Conservation (phyloP, 768 basidiomycete genomes). For the Holtermannia corniformis region DNA sequence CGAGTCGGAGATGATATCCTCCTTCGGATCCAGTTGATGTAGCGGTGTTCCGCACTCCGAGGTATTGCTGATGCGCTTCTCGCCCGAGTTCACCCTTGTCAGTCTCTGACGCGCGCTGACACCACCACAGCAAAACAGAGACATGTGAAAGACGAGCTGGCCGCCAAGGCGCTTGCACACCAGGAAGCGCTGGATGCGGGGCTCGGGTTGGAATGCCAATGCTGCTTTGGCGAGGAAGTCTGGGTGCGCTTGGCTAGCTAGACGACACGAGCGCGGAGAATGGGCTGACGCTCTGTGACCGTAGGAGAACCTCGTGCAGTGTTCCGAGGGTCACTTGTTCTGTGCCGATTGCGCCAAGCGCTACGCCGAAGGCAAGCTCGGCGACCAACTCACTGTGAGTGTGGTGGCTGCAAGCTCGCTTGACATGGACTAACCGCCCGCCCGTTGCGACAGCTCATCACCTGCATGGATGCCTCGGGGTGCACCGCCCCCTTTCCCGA, state of each 20-base stretch:
- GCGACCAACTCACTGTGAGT: slow-evolving; percentile 37
- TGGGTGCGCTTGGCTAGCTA: slow-evolving; percentile 50
- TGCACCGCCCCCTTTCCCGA: slow-evolving; percentile 59
- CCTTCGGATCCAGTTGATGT: too few relatives aligned
- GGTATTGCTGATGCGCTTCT: too few relatives aligned
- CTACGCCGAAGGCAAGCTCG: slow-evolving; percentile 59
- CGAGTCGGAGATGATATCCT: too few relatives aligned
- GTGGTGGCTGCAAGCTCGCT: slow-evolving; percentile 17
- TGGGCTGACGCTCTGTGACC: slow-evolving; percentile 2
- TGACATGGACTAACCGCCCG: neutral
- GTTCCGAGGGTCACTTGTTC: slow-evolving; percentile 80
- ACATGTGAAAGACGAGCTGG: slow-evolving; percentile 35
- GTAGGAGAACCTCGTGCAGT: slow-evolving; percentile 77
- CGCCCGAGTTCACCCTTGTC: too few relatives aligned
- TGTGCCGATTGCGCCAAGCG: slow-evolving; percentile 61
- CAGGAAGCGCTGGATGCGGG: slow-evolving; percentile 45
- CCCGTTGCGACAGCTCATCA: slow-evolving; percentile 45
- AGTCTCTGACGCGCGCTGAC: too few relatives aligned
- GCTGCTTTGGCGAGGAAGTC: slow-evolving; percentile 65
- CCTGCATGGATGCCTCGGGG: slow-evolving; percentile 74
- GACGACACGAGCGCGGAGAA: too few relatives aligned
- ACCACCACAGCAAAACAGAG: too few relatives aligned
- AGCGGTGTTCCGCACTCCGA: too few relatives aligned
- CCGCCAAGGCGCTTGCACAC: slow-evolving; percentile 44
- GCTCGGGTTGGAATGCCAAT: slow-evolving; percentile 73